These are phyloP conservation scores for Aspergillus arachidicola DNA, from an alignment of 2,329 filamentous ascomycete genomes.

Conservation along the genomic window DNA sequence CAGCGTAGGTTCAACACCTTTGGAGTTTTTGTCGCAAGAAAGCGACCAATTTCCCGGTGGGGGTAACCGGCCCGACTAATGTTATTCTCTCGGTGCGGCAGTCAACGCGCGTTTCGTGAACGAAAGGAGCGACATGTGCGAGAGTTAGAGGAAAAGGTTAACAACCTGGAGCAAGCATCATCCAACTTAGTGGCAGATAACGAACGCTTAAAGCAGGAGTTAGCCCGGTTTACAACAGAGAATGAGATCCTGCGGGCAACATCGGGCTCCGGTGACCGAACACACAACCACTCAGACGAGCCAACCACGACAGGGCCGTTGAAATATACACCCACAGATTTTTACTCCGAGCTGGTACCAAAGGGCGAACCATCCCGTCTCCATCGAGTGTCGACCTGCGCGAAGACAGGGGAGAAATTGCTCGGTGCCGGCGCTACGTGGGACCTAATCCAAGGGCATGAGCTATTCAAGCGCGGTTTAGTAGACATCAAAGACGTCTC, in stretches of 20 bases:
- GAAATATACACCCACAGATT: constrained; percentile 72
- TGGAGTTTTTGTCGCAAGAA: neutral
- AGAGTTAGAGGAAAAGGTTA: constrained; percentile 86
- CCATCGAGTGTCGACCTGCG: constrained; percentile 69
- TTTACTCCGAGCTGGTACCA: constrained; percentile 65
- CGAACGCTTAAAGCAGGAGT: constrained; percentile 78
- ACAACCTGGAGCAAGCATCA: constrained; percentile 72
- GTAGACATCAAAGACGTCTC: constrained; percentile 83
- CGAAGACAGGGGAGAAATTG: constrained; percentile 66
- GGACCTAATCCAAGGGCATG: constrained; percentile 84
- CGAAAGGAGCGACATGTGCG: constrained; percentile 93
- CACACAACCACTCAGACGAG: constrained; percentile 42
- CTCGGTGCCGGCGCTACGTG: constrained; percentile 79
- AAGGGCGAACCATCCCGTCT: constrained; percentile 51
- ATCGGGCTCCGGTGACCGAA: constrained; percentile 46
- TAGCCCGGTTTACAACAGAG: constrained; percentile 83
- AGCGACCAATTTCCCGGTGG: neutral
- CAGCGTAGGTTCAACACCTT: constrained; percentile 60
- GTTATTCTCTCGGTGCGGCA: constrained; percentile 39
- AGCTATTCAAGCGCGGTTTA: constrained; percentile 72
- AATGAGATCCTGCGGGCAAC: constrained; percentile 91
- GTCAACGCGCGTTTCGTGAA: constrained; percentile 93
- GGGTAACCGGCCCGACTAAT: neutral
- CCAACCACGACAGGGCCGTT: constrained; percentile 67
- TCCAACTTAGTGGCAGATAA: constrained; percentile 77